These are phyloP conservation scores for Elsinoe perseae DNA, from an alignment of 2,329 filamentous ascomycete species.

Conservation along the genomic window DNA sequence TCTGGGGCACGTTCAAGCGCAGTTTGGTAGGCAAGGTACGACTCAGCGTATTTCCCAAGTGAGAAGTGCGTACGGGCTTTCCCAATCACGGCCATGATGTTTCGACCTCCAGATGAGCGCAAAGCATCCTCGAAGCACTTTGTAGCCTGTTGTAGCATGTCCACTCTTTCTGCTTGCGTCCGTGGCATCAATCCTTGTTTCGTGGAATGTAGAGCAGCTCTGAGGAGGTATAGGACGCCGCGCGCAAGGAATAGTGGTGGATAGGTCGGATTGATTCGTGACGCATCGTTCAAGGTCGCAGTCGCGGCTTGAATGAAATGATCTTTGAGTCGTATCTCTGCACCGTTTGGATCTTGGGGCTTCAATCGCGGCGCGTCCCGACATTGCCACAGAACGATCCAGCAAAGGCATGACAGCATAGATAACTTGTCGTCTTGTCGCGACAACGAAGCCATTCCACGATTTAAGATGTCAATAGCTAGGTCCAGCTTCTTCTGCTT, in stretches of 20 bases:
- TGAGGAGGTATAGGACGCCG: constrained; percentile 79
- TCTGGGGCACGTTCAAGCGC: constrained; percentile 79
- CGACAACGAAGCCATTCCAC: constrained; percentile 62
- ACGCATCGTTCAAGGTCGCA: constrained; percentile 86
- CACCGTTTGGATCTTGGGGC: constrained; percentile 48
- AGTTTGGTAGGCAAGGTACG: constrained; percentile 77
- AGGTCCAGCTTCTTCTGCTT: constrained; percentile 92
- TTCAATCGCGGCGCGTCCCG: constrained; percentile 65
- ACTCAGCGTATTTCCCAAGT: constrained; percentile 75
- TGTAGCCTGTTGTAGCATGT: constrained; percentile 73
- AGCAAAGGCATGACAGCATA: constrained; percentile 76
- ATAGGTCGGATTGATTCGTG: constrained; percentile 84
- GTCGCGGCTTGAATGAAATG: constrained; percentile 88
- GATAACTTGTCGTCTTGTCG: constrained; percentile 76
- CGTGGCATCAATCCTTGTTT: constrained; percentile 56
- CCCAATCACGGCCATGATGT: constrained; percentile 86
- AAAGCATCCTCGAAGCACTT: constrained; percentile 95
- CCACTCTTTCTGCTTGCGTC: constrained; percentile 62
- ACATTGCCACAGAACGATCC: constrained; percentile 86
- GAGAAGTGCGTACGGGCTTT: constrained; percentile 82
- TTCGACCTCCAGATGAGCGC: constrained; percentile 72
- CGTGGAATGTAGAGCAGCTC: constrained; percentile 75
- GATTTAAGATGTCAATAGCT: constrained; percentile 61
- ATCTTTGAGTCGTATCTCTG: constrained; percentile 84
- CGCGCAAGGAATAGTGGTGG: constrained; percentile 85